These are phyloP conservation scores for Talaromyces funiculosus DNA, from an alignment of 2,329 filamentous ascomycete species.

Conservation along the genomic window DNA sequence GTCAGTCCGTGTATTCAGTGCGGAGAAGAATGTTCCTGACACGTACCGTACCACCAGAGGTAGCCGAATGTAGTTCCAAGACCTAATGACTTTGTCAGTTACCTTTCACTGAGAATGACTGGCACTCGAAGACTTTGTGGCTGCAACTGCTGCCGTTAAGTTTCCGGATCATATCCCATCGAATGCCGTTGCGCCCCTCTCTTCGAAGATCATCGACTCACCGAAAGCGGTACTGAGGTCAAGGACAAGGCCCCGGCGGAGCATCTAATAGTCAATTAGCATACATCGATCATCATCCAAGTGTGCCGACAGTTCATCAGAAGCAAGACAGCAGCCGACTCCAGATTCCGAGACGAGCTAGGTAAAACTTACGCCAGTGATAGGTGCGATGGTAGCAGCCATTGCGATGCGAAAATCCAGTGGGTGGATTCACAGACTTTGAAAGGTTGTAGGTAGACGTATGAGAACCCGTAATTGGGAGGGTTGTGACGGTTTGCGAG, in stretches of 20 bases:
- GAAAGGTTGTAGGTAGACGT: not conserved
- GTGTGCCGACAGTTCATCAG: not conserved
- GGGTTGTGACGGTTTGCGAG: not conserved
- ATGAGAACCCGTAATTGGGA: not conserved
- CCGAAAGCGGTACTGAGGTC: slow-evolving; percentile 62
- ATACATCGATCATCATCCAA: not conserved
- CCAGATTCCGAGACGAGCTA: slow-evolving; percentile 15
- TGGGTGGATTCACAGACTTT: not conserved
- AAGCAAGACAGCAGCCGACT: slow-evolving; percentile 6
- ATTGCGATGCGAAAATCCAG: slow-evolving; percentile 26
- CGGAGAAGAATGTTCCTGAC: slow-evolving; percentile 52
- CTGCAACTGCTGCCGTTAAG: not conserved
- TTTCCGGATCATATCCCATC: not conserved
- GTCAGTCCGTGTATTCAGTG: not conserved
- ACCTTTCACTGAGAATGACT: not conserved
- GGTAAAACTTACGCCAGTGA: slow-evolving; percentile 42
- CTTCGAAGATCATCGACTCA: slow-evolving; percentile 37
- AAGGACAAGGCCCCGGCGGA: slow-evolving; percentile 60
- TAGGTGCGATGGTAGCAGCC: slow-evolving; percentile 40
- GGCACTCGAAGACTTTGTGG: not conserved
- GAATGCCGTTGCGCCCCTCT: not conserved
- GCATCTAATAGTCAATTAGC: slow-evolving; percentile 46
- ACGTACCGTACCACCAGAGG: slow-evolving; percentile 62
- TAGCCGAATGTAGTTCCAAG: slow-evolving; percentile 59
- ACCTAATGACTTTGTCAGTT: slow-evolving; percentile 36